These are phyloP conservation scores for Combretum micranthum DNA, from an alignment of 345 rosid species.

Conservation along the genomic window DNA sequence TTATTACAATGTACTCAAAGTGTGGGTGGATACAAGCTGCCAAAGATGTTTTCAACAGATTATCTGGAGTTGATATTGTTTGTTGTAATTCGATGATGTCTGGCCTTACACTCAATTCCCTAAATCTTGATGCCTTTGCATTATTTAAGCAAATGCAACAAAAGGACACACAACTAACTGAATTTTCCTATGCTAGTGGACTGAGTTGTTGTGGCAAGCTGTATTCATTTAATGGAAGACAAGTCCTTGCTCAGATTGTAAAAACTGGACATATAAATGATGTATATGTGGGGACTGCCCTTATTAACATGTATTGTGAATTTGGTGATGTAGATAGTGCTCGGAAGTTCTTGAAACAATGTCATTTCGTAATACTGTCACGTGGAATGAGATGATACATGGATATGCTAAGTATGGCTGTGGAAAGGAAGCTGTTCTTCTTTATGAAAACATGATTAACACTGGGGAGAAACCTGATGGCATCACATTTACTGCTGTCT, in stretches of 20 bases:
- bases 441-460: constrained; percentile 47
- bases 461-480: constrained; percentile 39
- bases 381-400: constrained; percentile 88
- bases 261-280: constrained; percentile 53
- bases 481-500: constrained; percentile 58
- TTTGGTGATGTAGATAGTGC: constrained; percentile 56
- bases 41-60: constrained; percentile 28
- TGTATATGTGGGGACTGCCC: constrained; percentile 60
- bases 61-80: constrained; percentile 38
- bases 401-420: constrained; percentile 76
- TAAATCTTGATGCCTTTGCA: constrained; percentile 45
- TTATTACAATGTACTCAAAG: constrained; percentile 64
- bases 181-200: constrained; percentile 58
- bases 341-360: constrained; percentile 43
- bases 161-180: constrained; percentile 37
- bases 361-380: constrained; percentile 42
- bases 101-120: constrained; percentile 47
- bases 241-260: constrained; percentile 45
- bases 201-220: constrained; percentile 48
- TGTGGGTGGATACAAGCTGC: constrained; percentile 51
- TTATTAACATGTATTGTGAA: constrained; percentile 62
- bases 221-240: constrained; percentile 50
- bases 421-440: constrained; percentile 53
- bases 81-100: constrained; percentile 83
- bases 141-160: constrained; percentile 48